Evolutionary conservation across 2,329 filamentous ascomycete species (phyloP).

Genomic region (Lachnellula suecica): DNA sequence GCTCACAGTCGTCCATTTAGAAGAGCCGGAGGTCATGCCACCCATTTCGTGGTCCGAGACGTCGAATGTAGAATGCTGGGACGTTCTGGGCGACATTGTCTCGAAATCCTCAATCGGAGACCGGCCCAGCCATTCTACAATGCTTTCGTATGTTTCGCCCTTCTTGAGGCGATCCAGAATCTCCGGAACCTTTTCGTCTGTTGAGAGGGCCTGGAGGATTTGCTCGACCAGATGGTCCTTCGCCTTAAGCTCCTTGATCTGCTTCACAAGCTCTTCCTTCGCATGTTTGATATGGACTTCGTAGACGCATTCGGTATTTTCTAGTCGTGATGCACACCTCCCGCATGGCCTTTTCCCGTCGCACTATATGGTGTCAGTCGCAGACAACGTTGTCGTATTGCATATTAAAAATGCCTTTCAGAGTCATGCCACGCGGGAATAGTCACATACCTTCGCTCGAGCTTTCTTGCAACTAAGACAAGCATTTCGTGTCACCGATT

Average conservation of each 20-base stretch:
- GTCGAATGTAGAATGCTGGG: conserved; percentile 25
- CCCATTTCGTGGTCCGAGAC: conserved; percentile 28
- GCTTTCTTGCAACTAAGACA: conserved; percentile 36
- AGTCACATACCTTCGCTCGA: conserved; percentile 33
- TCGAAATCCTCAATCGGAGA: conserved; percentile 21
- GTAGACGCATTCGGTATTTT: conserved; percentile 31
- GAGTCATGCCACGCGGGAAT: neutral
- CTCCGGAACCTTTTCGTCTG: conserved; percentile 29
- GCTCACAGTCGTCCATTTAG: conserved; percentile 31
- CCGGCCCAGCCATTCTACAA: conserved; percentile 30
- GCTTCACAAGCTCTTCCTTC: conserved; percentile 33
- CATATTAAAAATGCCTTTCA: too few relatives aligned
- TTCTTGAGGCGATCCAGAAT: conserved; percentile 31
- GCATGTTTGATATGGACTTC: conserved; percentile 35
- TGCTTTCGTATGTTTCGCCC: conserved; percentile 29
- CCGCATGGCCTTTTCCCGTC: conserved; percentile 35
- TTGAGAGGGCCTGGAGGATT: conserved; percentile 30
- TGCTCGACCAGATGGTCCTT: conserved; percentile 30
- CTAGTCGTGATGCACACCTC: conserved; percentile 29
- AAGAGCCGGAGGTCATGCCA: conserved; percentile 4
- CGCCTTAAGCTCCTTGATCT: conserved; percentile 31
- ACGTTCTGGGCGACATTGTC: conserved; percentile 23
- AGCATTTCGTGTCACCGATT: conserved; percentile 35
- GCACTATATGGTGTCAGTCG: conserved; percentile 28
- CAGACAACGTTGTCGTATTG: neutral